Base-by-base conservation (phyloP, 2,329 filamentous ascomycete genomes). In the Lizonia empirigonia region DNA sequence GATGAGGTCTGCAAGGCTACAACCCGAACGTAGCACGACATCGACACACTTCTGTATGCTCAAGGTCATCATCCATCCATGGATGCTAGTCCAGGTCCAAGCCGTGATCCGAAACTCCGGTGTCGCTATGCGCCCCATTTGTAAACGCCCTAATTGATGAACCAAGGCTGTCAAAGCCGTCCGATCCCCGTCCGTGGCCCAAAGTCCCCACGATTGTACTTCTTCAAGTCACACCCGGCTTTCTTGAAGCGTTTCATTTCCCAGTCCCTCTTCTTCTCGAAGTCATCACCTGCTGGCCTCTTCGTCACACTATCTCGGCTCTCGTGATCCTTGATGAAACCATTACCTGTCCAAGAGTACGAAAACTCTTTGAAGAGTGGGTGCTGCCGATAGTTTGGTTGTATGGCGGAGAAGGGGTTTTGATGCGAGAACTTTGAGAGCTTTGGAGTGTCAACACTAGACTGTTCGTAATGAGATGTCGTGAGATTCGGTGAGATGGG, bases 181-280 rank as follows among this genome's bases (percentile, higher is more conserved):
- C 59, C 61, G n/a, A 74, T 51, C 0, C 73, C 72, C n/a, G 42
- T 65, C 49, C 67, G 68, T 7, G 71, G 60, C 3, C 72, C 71
- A 60, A 71, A 74, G 22, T 68, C 66, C 0, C 71, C 72, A 2
- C 67, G 56, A 50, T 74, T 74, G 34, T 68, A 75, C 32, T 58
- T 64, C 37, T 57, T 58, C 29, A 75, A 34, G 53, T 71, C 64
- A n/a, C 50, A 69, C 0, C 69, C 68, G 0, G 70, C 64, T 30
- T 57, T 63, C 50, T 59, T 68, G 29, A 74, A 71, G 44, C 60
- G 59, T 51, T 69, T 74, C 50, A 64, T 49, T 55, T 75, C 72
- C 64, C 68, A 71, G 3, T 32, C 41, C n/a, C 53, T 54, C 50
- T 62, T 65, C 44, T 56, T 48, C n/a, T 65, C 62, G 34, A 66